Evolutionary conservation across 2,329 filamentous ascomycete species (phyloP).

Genomic region (Stagonosporopsis cucurbitacearum): DNA sequence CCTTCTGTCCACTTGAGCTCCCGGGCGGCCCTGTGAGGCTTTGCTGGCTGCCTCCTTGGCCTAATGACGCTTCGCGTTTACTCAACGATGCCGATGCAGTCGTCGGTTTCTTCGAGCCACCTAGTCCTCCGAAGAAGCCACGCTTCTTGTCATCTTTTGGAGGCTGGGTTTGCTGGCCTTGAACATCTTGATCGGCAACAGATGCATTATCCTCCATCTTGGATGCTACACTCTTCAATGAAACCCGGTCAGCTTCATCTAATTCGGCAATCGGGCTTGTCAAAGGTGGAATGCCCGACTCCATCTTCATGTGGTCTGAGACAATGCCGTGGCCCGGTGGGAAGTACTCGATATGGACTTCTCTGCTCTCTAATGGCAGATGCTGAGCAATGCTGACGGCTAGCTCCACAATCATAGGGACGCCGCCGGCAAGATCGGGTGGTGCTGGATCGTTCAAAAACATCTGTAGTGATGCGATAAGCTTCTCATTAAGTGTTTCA

Average conservation of each 20-base stretch:
- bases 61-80: slow-evolving; percentile 50
- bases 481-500: slow-evolving; percentile 67
- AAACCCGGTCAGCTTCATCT: slow-evolving; percentile 52
- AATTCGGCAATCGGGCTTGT: slow-evolving; percentile 51
- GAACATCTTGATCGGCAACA: slow-evolving; percentile 39
- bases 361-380: slow-evolving; percentile 86
- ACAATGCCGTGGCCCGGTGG: slow-evolving; percentile 75
- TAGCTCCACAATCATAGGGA: slow-evolving; percentile 91
- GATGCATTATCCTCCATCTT: slow-evolving; percentile 40
- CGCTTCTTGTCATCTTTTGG: slow-evolving; percentile 46
- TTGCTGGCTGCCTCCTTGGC: slow-evolving; percentile 46
- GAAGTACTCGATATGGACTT: slow-evolving; percentile 87
- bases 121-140: slow-evolving; percentile 54
- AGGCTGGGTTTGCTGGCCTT: slow-evolving; percentile 42
- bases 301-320: slow-evolving; percentile 82
- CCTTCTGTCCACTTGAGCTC: slow-evolving; percentile 48
- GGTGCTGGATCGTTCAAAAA: slow-evolving; percentile 79
- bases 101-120: slow-evolving; percentile 47
- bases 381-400: slow-evolving; percentile 86
- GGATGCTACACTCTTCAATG: slow-evolving; percentile 42
- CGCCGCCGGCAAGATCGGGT: slow-evolving; percentile 82
- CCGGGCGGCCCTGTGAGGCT: slow-evolving; percentile 48
- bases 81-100: slow-evolving; percentile 41
- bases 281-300: slow-evolving; percentile 61
- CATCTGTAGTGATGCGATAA: slow-evolving; percentile 74